Base-by-base conservation (phyloP, 176 grass and related monocot species). In the Eleusine indica region DNA sequence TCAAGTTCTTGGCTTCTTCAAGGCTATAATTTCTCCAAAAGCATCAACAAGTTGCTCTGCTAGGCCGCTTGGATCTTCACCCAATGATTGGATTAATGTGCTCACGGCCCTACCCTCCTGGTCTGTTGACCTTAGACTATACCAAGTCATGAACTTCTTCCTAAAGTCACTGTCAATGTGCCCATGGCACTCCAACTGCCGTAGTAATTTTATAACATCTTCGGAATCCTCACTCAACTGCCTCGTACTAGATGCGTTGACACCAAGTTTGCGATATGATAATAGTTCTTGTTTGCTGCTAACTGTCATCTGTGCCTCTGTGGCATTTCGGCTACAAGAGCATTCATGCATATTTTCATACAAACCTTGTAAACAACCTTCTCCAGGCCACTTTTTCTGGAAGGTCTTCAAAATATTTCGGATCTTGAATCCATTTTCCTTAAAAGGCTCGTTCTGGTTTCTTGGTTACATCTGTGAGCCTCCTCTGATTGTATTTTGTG, bases 111-210 rank as follows among this genome's bases (percentile, higher is more conserved):
- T 94, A 70, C 87, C 83, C 42, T 97, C 95, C 76, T 88, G 82
- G 18, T 90, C 88, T 0, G 79, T 93, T 19, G 95, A 94, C n/a
- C 86, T 90, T 57, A 97, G 71, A 79, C 95, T 97, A 74, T 88
- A 84, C 92, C 95, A 94, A 51, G 95, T 94, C 68, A 97, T 86
- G 86, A 97, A 94, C 76, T 94, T 97, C 86, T 91, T 88, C 83
- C 95, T 90, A 75, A 97, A 97, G 75, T 84, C 68, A 46, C 88
- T 86, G 15, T 91, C 82, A 62, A 97, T 88, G 74, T 93, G 85
- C 4, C 92, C 90, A 42, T 84, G 57, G 41, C 92, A 94, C 68
- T 97, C 95, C 76, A 97, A 66, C 84, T 78, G 81, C 67, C 95
- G 66, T 66, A 97, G 83, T 80, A 88, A 90, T 84, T 91, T 93